Evolutionary conservation across 164 flowering plant genomes (phyloP).

Genomic region (Taxillus chinensis): DNA sequence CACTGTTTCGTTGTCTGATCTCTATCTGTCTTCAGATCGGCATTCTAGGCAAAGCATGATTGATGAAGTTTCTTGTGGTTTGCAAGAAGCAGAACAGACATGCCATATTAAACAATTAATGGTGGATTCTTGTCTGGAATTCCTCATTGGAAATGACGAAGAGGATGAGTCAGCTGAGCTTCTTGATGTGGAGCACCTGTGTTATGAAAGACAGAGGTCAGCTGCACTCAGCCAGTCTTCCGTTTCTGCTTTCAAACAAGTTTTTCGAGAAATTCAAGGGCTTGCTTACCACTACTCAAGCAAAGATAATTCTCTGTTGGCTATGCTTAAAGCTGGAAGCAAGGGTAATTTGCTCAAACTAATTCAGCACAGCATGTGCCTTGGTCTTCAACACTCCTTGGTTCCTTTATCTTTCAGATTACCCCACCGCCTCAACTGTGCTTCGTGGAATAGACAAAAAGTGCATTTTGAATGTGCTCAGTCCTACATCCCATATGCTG

Average conservation of each 20-base stretch:
- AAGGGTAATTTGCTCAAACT: conserved; percentile 63
- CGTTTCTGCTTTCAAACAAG: conserved; percentile 42
- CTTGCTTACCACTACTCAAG: conserved; percentile 38
- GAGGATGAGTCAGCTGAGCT: conserved; percentile 11
- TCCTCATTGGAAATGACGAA: conserved; percentile 28
- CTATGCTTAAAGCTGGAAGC: conserved; percentile 85
- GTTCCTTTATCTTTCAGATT: conserved; percentile 51
- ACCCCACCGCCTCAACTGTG: conserved; percentile 53
- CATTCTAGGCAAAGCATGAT: conserved; percentile 41
- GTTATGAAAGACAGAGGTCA: conserved; percentile 34
- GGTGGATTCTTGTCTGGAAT: conserved; percentile 30
- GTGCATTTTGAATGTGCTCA: conserved; percentile 14
- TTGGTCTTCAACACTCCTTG: conserved; percentile 69
- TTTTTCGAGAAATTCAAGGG: conserved; percentile 51
- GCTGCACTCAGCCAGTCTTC: conserved; percentile 45
- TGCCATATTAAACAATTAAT: conserved; percentile 38
- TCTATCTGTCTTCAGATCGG: conserved; percentile 48
- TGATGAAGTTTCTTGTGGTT: conserved; percentile 53
- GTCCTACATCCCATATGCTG: conserved; percentile 48
- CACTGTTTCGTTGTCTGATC: conserved; percentile 68
- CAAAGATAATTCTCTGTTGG: conserved; percentile 53
- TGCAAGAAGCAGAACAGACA: conserved; percentile 52
- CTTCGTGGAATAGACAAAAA: conserved; percentile 42
- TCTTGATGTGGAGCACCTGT: conserved; percentile 21
- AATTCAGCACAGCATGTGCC: conserved; percentile 71